Percentiles rank a stretch among this genome's conserved stretches.
These are phyloP conservation scores for Fraxinus platypoda DNA, from an alignment of 305 asterid species.

Conservation along the genomic window DNA sequence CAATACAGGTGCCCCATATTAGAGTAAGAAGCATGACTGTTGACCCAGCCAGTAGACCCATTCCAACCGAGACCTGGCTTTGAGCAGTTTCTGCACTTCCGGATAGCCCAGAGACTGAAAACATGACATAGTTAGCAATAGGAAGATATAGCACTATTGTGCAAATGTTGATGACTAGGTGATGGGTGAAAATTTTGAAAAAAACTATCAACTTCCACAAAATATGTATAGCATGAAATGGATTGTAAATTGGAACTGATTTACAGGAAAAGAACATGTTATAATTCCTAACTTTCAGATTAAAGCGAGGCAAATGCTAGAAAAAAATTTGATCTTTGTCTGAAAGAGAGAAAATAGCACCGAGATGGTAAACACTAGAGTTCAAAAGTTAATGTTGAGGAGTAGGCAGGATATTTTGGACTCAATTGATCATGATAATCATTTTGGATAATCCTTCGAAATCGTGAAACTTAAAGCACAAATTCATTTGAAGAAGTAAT, in stretches of 20 bases:
- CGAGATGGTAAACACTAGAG: background rate
- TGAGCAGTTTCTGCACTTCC: conserved; percentile 79
- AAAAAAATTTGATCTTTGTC: background rate
- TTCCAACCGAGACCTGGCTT: conserved; percentile 92
- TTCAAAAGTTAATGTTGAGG: background rate
- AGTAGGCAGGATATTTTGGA: background rate
- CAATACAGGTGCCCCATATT: conserved; percentile 81
- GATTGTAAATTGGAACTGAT: background rate
- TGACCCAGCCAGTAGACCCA: conserved; percentile 93
- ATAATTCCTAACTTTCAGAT: background rate
- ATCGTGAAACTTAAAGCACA: background rate
- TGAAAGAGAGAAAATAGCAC: background rate
- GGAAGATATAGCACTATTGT: background rate
- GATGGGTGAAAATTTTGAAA: background rate
- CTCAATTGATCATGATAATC: background rate
- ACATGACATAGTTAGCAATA: conserved; percentile 7
- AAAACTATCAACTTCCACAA: background rate
- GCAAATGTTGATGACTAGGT: background rate
- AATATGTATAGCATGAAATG: background rate
- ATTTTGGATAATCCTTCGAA: background rate
- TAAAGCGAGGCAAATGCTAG: background rate
- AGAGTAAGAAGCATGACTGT: conserved; percentile 90
- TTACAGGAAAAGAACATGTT: background rate
- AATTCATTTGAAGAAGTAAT: background rate
- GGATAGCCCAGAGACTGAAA: conserved; percentile 82